Percentiles rank a stretch among this genome's conserved stretches.
Conservation (phyloP, 1,284 basidiomycete genomes). For the Sporisorium graminicola region DNA sequence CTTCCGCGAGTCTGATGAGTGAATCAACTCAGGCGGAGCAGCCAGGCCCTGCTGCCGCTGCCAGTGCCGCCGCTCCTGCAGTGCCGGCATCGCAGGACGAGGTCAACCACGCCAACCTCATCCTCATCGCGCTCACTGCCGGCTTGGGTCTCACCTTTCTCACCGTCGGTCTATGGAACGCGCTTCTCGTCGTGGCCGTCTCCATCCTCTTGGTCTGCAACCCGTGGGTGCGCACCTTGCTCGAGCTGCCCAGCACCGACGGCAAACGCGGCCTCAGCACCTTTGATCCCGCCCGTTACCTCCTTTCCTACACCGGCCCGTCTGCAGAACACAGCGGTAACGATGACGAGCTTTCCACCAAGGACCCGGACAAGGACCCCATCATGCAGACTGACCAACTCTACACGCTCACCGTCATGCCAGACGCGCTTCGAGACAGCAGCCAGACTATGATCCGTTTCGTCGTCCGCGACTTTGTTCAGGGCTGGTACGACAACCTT, state of each 20-base stretch:
- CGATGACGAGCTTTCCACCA: not conserved
- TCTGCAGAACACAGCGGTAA: conserved; percentile 1
- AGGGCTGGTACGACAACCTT: conserved; percentile 59
- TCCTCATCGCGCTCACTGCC: conserved; percentile 31
- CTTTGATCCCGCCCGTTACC: conserved; percentile 46
- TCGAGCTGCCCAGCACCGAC: conserved; percentile 49
- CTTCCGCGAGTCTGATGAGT: conserved; percentile 6
- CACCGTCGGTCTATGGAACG: conserved; percentile 40
- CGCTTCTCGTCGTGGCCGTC: conserved; percentile 33
- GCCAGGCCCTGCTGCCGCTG: conserved; percentile 1
- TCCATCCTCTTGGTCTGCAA: conserved; percentile 55
- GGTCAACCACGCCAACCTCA: conserved; percentile 30
- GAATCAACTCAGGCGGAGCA: conserved; percentile 16
- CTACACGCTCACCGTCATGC: conserved; percentile 39
- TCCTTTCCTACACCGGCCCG: conserved; percentile 25
- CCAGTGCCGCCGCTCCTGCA: not conserved
- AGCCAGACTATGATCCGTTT: conserved; percentile 48
- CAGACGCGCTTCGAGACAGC: conserved; percentile 38
- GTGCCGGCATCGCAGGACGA: conserved; percentile 4
- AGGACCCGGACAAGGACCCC: conserved; percentile 2
- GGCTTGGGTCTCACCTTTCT: conserved; percentile 37
- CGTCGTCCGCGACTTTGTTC: conserved; percentile 60
- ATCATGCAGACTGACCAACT: conserved; percentile 24
- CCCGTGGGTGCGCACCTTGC: conserved; percentile 62
- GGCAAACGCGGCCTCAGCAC: conserved; percentile 29